A percentile compares a stretch with the other conserved stretches of the same genome.
phyloP scores from a whole-genome alignment of 2,329 filamentous ascomycete genomes.

The Alternaria triticimaculans region DNA sequence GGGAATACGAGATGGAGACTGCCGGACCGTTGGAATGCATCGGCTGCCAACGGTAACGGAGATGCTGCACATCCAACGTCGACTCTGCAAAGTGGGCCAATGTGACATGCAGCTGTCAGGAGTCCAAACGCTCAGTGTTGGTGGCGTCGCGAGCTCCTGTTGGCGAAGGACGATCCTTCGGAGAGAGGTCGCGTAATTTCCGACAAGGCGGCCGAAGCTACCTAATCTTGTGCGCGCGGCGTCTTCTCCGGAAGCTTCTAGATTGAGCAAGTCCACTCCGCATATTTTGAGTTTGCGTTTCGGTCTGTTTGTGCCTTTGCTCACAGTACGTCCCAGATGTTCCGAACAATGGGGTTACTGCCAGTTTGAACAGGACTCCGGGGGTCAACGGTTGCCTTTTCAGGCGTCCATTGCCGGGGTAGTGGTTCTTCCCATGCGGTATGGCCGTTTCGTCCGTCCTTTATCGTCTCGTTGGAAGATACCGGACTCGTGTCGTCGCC shows the following conservation, averaged over 20 bases:
- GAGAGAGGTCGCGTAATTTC: slow-evolving; percentile 7
- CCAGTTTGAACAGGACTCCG: slow-evolving; percentile 77
- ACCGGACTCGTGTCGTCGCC: slow-evolving; percentile 38
- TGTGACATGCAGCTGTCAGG: neutral
- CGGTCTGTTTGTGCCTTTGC: neutral
- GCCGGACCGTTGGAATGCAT: neutral
- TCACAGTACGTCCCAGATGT: slow-evolving; percentile 79
- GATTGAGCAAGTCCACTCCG: neutral
- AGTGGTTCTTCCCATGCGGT: slow-evolving; percentile 34
- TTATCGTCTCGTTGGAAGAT: slow-evolving; percentile 43
- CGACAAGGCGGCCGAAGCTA: slow-evolving; percentile 5
- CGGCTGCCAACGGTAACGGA: neutral
- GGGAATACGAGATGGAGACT: neutral
- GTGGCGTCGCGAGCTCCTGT: slow-evolving; percentile 7
- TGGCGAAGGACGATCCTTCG: slow-evolving; percentile 8
- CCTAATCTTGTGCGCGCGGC: neutral
- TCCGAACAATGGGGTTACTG: slow-evolving; percentile 76
- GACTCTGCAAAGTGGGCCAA: neutral
- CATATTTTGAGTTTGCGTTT: neutral
- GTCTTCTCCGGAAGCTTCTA: neutral
- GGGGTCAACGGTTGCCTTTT: slow-evolving; percentile 69
- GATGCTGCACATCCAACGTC: neutral
- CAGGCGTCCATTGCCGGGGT: slow-evolving; percentile 54
- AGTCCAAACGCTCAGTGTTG: slow-evolving; percentile 6
- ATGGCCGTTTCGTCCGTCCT: slow-evolving; percentile 34